Percentiles rank a stretch among this genome's conserved stretches.
Evolutionary conservation across 2,329 filamentous ascomycete species (phyloP).

Genomic region (Pseudocercospora macadamiae): DNA sequence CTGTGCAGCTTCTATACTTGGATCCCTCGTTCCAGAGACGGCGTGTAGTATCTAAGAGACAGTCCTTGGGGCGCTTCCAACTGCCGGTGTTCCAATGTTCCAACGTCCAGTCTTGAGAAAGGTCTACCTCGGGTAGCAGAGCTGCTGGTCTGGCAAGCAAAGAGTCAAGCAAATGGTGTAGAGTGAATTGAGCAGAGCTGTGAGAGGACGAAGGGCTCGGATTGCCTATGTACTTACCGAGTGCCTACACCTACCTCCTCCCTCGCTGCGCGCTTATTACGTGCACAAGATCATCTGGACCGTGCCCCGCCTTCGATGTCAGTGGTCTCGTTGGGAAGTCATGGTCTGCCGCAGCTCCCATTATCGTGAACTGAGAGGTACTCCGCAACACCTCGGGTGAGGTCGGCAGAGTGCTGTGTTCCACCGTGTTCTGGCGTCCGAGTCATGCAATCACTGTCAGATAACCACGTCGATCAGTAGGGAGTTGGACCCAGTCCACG

Average conservation of each 20-base stretch:
- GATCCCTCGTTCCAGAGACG: not conserved
- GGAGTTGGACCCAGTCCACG: too few species aligned
- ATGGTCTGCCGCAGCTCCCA: not conserved
- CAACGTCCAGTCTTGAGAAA: too few species aligned
- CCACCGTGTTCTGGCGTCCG: too few species aligned
- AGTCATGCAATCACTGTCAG: too few species aligned
- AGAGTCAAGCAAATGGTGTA: not conserved
- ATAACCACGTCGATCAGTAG: too few species aligned
- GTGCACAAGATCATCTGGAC: not conserved
- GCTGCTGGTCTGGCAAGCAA: not conserved
- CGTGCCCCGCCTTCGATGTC: not conserved
- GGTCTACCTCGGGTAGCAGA: too few species aligned
- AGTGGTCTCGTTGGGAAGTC: not conserved
- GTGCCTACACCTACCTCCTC: constrained; percentile 1
- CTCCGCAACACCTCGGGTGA: constrained; percentile 2
- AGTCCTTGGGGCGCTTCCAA: not conserved
- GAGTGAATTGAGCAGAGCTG: not conserved
- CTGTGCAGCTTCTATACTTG: not conserved
- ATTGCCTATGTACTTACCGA: not conserved
- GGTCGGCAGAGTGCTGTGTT: not conserved
- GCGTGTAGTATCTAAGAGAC: not conserved
- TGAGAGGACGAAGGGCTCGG: not conserved
- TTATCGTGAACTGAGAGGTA: not conserved
- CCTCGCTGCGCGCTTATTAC: not conserved
- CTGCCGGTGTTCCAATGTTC: not conserved